Base-by-base conservation (phyloP, 192 early-diverging fungal species). In the Backusella circina region DNA sequence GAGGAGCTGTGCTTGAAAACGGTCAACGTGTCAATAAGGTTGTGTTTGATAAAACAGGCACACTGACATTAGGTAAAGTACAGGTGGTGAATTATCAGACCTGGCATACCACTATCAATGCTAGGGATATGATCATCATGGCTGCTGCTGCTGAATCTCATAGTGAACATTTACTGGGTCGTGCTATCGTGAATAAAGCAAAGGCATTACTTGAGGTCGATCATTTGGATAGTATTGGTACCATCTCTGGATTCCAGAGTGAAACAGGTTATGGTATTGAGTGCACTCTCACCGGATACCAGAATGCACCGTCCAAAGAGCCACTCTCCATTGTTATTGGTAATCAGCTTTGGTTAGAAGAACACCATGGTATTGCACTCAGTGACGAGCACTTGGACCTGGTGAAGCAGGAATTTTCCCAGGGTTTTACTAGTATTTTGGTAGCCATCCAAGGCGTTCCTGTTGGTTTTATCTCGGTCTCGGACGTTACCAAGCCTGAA, bases 41-140 rank as follows among this genome's bases (percentile, higher is more conserved):
- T 0, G 92, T 98, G 32, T 98, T 98, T 85, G 97, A 99, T 85
- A 99, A 99, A 85, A 99, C 97, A 18, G 97, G 96, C 41, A 99
- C 97, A 0, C 79, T 99, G 67, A 99, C 97, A 10, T 75, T 80
- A 13, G 97, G 93, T 61, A 83, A 87, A 66, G 78, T 93, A 65
- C 78, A 88, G 10, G 91, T 94, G 5, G 86, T 87, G 1, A 85
- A 87, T 37, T 84, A 87, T 73, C 77, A 71, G 15, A 30, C 39
- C 12, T 77, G 72, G 54, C 51, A 75, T 9, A 30, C 61, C 1
- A 51, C 30, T 1, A 69, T 44, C 8, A 67, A 64, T 26, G 33
- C 65, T n/a, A 35, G 35, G 0, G 35, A 23, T 35, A 74, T 80
- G 65, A 21, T 77, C 47, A 61, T 65, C 21, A 75, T 91, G 44